Base-by-base conservation (phyloP, 2,329 filamentous ascomycete species). In the Fusarium protoensiforme region DNA sequence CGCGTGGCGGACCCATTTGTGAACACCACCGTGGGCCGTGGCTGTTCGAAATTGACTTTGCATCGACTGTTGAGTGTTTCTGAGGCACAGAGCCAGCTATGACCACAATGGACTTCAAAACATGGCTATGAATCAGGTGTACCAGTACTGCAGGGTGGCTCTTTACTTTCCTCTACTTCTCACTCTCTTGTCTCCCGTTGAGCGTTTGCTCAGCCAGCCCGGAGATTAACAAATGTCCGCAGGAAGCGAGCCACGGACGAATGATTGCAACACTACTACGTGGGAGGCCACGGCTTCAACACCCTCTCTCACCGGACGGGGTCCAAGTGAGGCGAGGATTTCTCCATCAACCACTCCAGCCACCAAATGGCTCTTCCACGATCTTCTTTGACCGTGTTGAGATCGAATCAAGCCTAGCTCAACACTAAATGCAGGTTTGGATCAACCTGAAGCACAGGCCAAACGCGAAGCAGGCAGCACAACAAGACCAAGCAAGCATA, bases 1-100 rank as follows among this genome's bases (percentile, higher is more conserved):
- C 76, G 76, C 76, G 75, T 78, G 76, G 76, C 64, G 62, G 69
- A 74, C 73, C 73, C 64, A 75, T 68, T 64, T 71, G 63, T 65
- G 66, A 69, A 61, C 68, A 62, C 69, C 67, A 62, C 59, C 66
- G 54, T 73, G 74, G 69, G 63, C 65, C 61, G 61, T 61, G 41
- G 58, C 68, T 72, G 54, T 68, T 70, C 64, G 69, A 69, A 67
- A 64, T 74, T 75, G 59, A 71, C 69, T 75, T 71, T 66, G 68
- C 58, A 53, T 66, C 62, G 64, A 71, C 66, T 70, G 39, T 58
- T 58, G 57, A 68, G 61, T 61, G 60, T 70, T 43, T 53, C 48
- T 53, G 7, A 51, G 46, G 46, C 27, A n/a, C 11, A 11, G 27
- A 51, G 46, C 46, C 69, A 46, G 41, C 11, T 22, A 69, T 65